Evolutionary conservation across 306 rosid species (phyloP).

Genomic region (Fagus sylvatica): DNA sequence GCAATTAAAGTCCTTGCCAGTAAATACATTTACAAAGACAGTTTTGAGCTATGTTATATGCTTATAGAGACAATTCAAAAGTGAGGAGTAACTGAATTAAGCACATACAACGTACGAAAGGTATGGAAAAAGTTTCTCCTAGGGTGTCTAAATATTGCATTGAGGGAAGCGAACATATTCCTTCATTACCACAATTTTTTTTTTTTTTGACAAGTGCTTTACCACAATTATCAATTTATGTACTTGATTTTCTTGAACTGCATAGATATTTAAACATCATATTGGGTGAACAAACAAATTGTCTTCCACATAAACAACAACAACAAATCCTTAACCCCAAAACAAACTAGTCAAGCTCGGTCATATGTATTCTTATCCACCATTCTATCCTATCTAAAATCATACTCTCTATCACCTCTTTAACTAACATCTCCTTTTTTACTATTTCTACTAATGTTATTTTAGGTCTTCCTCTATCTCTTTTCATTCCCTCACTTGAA

Average conservation of each 20-base stretch:
- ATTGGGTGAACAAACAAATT: background rate
- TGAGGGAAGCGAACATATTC: background rate
- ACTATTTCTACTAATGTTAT: too few relatives aligned
- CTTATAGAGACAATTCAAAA: background rate
- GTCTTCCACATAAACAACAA: background rate
- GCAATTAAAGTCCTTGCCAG: conserved; percentile 38
- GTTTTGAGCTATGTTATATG: background rate
- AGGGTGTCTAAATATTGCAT: background rate
- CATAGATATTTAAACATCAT: background rate
- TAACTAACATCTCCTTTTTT: too few relatives aligned
- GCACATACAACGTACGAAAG: background rate
- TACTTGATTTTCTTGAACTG: background rate
- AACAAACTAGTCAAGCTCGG: too few relatives aligned
- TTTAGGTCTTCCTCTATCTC: too few relatives aligned
- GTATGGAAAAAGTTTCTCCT: background rate
- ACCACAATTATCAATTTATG: background rate
- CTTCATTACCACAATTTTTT: background rate
- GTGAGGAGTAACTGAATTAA: background rate
- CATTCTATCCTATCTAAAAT: too few relatives aligned
- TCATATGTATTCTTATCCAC: too few relatives aligned
- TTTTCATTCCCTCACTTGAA: too few relatives aligned
- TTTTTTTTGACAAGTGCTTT: background rate
- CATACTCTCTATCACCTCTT: too few relatives aligned
- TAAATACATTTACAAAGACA: conserved; percentile 4
- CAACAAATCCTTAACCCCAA: too few relatives aligned